Base-by-base conservation (phyloP, 768 basidiomycete genomes). In the Boletus rufocinnamomeus region DNA sequence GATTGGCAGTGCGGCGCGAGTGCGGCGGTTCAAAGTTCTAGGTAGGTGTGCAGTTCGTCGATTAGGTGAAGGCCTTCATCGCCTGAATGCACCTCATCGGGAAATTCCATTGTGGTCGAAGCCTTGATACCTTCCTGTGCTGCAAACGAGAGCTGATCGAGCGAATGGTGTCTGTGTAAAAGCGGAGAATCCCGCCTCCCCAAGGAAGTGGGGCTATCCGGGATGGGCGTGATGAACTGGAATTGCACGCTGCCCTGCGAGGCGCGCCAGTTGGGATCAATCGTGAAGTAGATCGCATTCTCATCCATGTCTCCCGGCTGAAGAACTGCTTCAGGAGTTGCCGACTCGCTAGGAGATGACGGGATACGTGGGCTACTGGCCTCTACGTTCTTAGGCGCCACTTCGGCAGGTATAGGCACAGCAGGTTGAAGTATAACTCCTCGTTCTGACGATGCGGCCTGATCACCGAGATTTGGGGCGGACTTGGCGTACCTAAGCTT, bases 241-340 rank as follows among this genome's bases (percentile, higher is more conserved):
- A 72, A 53, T 41, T 53, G 28, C 17, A 56, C 59, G 28, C 69
- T 69, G 2, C 59, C 71, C 54, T 41, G 41, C 27, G 73, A 73
- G 35, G 50, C 52, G 2, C 53, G 57, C 59, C 66, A 65, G 28
- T 56, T 49, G 10, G 70, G 57, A 53, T 72, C 71, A 2, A 73
- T 50, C 30, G 68, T 67, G 54, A 72, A 70, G 58, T 70, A 72
- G 38, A 72, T 72, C 19, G 60, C 67, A 19, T 63, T 58, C 37
- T 53, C 46, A n/a, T 74, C 60, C 41, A 52, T 35, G 11, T 62
- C 56, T 45, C 61, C 63, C 23, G 52, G 56, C 30, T 59, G 34
- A 51, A 27, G n/a, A 34, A 21, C 23, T 3, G 19, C 13, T 23
- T 56, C 54, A 41, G 49, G 46, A 1, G 27, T 8, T 30, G 40